Evolutionary conservation across 2,329 filamentous ascomycete genomes (phyloP).

Genomic region (Neonectria faginata): DNA sequence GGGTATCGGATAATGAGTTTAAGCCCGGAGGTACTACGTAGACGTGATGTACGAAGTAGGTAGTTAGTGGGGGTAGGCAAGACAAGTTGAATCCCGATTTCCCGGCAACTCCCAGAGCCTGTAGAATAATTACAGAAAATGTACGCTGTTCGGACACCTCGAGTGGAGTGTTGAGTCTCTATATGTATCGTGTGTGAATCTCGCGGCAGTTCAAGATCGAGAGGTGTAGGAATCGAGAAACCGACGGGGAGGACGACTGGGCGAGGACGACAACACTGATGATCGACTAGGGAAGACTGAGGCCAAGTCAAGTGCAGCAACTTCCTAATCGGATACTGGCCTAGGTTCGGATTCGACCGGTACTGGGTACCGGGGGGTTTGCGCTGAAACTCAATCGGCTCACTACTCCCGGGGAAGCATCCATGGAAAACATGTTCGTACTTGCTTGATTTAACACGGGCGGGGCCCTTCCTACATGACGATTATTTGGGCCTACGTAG

Average conservation of each 20-base stretch:
- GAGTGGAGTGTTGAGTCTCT: not conserved
- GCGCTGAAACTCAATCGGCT: constrained; percentile 1
- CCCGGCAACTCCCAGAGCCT: not conserved
- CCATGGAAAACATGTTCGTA: not conserved
- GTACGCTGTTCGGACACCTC: not conserved
- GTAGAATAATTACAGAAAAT: not conserved
- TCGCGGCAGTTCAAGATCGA: not conserved
- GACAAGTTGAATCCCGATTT: not conserved
- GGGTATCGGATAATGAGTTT: not conserved
- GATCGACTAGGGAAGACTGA: not conserved
- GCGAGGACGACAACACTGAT: not conserved
- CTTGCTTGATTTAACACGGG: not conserved
- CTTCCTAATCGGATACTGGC: not conserved
- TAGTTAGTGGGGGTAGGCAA: not conserved
- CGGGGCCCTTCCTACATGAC: not conserved
- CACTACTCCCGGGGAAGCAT: not conserved
- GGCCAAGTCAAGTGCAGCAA: too few relatives aligned
- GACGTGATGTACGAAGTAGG: too few relatives aligned
- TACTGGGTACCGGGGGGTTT: not conserved
- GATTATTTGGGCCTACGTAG: not conserved
- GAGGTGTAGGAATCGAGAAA: not conserved
- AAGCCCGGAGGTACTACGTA: not conserved
- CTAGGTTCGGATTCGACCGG: not conserved
- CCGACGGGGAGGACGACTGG: not conserved
- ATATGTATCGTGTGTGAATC: not conserved